phyloP scores from a whole-genome alignment of 176 grass and related monocot genomes.

The Cocos nucifera region DNA sequence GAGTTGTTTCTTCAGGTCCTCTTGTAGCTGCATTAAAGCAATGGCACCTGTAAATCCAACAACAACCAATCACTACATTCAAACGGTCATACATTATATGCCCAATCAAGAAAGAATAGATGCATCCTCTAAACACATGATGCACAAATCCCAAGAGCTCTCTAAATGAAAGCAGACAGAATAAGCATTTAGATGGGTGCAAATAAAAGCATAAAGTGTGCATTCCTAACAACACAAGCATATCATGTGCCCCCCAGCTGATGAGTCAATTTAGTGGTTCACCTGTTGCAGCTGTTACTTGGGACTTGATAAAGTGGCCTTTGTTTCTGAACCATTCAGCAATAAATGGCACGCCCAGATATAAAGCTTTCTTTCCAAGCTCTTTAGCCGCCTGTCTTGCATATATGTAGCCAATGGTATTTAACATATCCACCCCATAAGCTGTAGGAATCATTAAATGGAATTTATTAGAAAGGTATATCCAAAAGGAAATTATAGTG shows the following conservation, averaged over 20 bases:
- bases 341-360: conserved; percentile 84
- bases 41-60: conserved; percentile 62
- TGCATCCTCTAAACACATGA: no score
- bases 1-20: conserved; percentile 73
- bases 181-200: background rate
- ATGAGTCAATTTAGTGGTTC: background rate
- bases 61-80: background rate
- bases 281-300: conserved; percentile 94
- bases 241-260: no score
- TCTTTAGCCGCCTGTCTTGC: conserved; percentile 92
- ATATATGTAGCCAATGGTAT: conserved; percentile 95
- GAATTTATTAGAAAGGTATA: no score
- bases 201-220: no score
- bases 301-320: conserved; percentile 97
- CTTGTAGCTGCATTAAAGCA: conserved; percentile 93
- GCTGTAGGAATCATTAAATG: conserved; percentile 27
- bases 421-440: conserved; percentile 91
- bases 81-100: no score
- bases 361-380: conserved; percentile 83
- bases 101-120: no score
- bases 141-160: background rate
- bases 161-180: background rate
- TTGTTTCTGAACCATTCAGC: conserved; percentile 99
- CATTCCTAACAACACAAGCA: no score
- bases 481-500: no score